Percentiles rank a stretch among this genome's conserved stretches.
phyloP scores from a whole-genome alignment of 2,329 filamentous ascomycete species.

The Colletotrichum sp. region DNA sequence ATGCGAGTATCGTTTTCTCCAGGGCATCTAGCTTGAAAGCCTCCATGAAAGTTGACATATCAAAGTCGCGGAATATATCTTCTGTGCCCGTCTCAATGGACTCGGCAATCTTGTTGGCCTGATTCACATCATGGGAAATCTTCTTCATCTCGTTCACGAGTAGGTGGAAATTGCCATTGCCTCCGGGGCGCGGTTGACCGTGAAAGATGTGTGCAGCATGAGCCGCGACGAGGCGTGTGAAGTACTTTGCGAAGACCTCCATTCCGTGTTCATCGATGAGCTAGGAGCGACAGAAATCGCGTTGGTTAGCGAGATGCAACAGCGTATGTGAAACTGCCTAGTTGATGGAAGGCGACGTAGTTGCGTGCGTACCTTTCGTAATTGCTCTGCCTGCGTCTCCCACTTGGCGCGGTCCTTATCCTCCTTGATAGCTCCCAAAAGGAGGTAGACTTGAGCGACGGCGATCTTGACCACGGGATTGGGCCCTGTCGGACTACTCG shows the following conservation, averaged over 20 bases:
- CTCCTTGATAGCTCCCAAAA: constrained; percentile 93
- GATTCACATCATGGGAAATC: constrained; percentile 78
- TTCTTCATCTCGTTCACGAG: constrained; percentile 86
- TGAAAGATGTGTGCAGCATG: constrained; percentile 94
- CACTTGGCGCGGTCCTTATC: constrained; percentile 91
- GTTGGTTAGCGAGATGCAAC: constrained; percentile 13
- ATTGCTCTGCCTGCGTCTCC: constrained; percentile 89
- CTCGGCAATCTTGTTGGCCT: constrained; percentile 91
- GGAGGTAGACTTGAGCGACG: constrained; percentile 91
- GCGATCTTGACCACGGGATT: constrained; percentile 88
- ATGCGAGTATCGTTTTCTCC: constrained; percentile 83
- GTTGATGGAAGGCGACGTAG: neutral
- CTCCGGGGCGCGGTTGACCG: constrained; percentile 72
- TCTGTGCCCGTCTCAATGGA: constrained; percentile 90
- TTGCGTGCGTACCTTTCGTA: constrained; percentile 75
- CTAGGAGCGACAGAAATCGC: constrained; percentile 46
- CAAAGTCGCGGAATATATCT: constrained; percentile 94
- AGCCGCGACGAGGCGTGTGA: constrained; percentile 87
- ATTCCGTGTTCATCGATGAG: constrained; percentile 98
- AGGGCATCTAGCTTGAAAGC: constrained; percentile 93
- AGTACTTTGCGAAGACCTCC: constrained; percentile 97
- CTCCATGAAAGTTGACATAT: constrained; percentile 93
- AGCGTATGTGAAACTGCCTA: neutral
- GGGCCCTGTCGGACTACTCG: constrained; percentile 66
- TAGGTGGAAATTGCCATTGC: constrained; percentile 84